Percentiles rank a stretch among this genome's conserved stretches.
Conservation (phyloP, 2,329 filamentous ascomycete genomes). For the Alternaria atra region DNA sequence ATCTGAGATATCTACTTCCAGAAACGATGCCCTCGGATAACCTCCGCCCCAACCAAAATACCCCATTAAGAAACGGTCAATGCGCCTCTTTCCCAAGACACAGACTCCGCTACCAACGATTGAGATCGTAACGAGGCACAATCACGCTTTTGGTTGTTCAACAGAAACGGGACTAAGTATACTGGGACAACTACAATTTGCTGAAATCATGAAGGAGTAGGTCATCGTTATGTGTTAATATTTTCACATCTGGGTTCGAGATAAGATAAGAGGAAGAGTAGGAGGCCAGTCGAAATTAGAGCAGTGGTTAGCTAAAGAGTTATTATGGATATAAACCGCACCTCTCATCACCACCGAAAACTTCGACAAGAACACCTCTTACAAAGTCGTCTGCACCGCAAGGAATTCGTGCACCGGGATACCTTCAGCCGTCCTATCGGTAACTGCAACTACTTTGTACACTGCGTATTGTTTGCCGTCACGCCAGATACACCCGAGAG, state of each 20-base stretch:
- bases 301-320: background rate
- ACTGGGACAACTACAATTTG: slow-evolving; percentile 12
- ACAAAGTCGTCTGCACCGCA: background rate
- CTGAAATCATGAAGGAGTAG: background rate
- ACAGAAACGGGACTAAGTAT: slow-evolving; percentile 8
- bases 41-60: background rate
- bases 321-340: background rate
- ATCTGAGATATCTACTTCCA: background rate
- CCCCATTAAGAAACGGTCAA: background rate
- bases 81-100: background rate
- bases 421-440: background rate
- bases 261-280: background rate
- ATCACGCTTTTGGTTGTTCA: slow-evolving; percentile 8
- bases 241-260: background rate
- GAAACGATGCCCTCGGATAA: background rate
- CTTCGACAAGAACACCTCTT: background rate
- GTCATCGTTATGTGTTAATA: slow-evolving; percentile 5
- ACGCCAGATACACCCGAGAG: background rate
- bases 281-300: background rate
- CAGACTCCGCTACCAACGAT: background rate
- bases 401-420: background rate
- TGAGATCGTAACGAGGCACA: slow-evolving; percentile 1
- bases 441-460: background rate
- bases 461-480: background rate
- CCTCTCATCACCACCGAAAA: background rate